Evolutionary conservation across 1,284 basidiomycete species (phyloP).

Genomic region (Trametes pubescens): DNA sequence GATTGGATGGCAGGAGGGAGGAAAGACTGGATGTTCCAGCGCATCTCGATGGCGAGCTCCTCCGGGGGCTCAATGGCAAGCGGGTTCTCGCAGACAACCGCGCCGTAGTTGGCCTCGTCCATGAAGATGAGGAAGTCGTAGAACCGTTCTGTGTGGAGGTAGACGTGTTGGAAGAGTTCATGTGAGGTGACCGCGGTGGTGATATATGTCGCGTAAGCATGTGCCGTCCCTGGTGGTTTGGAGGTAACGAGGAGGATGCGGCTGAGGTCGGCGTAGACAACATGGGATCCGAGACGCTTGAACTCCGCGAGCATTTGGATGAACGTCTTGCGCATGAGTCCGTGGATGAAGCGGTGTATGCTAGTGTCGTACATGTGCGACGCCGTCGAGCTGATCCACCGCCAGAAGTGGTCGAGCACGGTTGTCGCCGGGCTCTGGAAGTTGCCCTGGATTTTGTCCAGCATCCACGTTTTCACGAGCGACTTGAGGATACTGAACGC

Average conservation of each 20-base stretch:
- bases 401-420: constrained; percentile 93
- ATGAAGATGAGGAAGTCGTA: constrained; percentile 97
- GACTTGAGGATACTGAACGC: constrained; percentile 88
- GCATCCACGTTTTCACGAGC: constrained; percentile 93
- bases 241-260: constrained; percentile 91
- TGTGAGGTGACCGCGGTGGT: constrained; percentile 93
- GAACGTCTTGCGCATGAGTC: constrained; percentile 98
- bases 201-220: constrained; percentile 96
- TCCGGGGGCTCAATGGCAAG: constrained; percentile 72
- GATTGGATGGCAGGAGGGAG: constrained; percentile 86
- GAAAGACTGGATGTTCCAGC: constrained; percentile 95
- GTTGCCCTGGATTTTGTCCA: constrained; percentile 82
- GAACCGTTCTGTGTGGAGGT: constrained; percentile 87
- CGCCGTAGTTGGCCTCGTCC: constrained; percentile 95
- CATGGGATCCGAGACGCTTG: constrained; percentile 91
- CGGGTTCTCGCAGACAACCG: constrained; percentile 86
- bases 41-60: constrained; percentile 82
- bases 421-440: constrained; percentile 71
- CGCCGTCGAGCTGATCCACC: constrained; percentile 90
- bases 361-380: constrained; percentile 95
- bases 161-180: constrained; percentile 95
- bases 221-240: constrained; percentile 95
- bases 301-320: constrained; percentile 98
- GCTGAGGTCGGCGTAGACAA: constrained; percentile 96
- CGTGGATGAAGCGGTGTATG: constrained; percentile 92